These are phyloP conservation scores for Eucalyptus tenuipes DNA, from an alignment of 345 rosid genomes.

Conservation along the genomic window DNA sequence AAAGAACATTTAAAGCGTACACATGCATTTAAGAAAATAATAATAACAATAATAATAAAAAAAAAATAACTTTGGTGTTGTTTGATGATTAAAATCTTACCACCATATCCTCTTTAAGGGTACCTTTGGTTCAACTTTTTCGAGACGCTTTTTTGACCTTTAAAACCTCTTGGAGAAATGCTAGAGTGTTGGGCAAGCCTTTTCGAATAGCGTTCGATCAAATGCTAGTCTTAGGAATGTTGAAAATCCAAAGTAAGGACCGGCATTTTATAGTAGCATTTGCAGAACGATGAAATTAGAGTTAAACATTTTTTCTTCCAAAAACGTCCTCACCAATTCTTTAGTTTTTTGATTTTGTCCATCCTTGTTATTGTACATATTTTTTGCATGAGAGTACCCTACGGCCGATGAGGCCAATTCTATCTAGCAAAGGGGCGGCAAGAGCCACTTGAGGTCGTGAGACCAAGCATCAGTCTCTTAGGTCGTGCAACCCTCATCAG, in stretches of 20 bases:
- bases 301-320: no score
- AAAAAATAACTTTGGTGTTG: neutral
- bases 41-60: neutral
- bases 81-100: neutral
- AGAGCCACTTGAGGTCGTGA: accelerated
- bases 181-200: no score
- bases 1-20: neutral
- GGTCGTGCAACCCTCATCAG: accelerated
- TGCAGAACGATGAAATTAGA: accelerated
- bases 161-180: no score
- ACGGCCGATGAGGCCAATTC: no score
- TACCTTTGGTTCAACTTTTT: no score
- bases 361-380: no score
- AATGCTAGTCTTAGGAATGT: no score
- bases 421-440: accelerated
- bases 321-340: no score
- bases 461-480: no score
- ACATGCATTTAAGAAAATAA: neutral
- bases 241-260: no score
- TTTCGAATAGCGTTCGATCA: accelerated
- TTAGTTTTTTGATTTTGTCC: accelerated
- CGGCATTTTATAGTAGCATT: no score
- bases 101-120: neutral
- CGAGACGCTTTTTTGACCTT: accelerated
- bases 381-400: no score